phyloP scores from a whole-genome alignment of 768 basidiomycete species.

The Tylopilus cervinicoccineus region DNA sequence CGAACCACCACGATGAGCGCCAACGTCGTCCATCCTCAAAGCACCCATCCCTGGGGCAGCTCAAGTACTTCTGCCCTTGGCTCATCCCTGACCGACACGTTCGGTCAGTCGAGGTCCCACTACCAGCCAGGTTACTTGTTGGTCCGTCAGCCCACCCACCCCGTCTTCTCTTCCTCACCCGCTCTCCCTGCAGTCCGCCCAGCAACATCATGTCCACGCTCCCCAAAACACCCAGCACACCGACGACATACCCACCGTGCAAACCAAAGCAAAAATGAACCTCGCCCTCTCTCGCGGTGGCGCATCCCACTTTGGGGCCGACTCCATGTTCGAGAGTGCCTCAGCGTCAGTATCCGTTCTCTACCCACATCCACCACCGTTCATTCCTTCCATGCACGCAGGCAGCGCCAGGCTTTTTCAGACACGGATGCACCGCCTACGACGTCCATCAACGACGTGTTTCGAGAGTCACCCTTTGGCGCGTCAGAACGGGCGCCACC shows the following conservation, averaged over 20 bases:
- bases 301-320: conserved; percentile 73
- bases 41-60: conserved; percentile 51
- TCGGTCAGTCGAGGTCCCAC: conserved; percentile 69
- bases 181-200: conserved; percentile 45
- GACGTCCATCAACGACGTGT: conserved; percentile 70
- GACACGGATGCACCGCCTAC: conserved; percentile 83
- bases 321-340: conserved; percentile 80
- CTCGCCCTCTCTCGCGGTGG: conserved; percentile 60
- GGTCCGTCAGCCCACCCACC: conserved; percentile 39
- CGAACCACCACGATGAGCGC: conserved; percentile 19
- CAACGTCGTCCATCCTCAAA: conserved; percentile 38
- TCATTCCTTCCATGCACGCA: conserved; percentile 19
- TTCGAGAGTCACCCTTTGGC: conserved; percentile 44
- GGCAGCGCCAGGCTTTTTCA: conserved; percentile 57
- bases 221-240: conserved; percentile 58
- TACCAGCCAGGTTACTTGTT: conserved; percentile 81
- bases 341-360: conserved; percentile 19
- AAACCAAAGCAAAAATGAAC: conserved; percentile 79
- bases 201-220: conserved; percentile 54
- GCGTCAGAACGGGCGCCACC: conserved; percentile 22
- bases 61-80: conserved; percentile 42
- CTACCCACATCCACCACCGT: not conserved
- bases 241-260: conserved; percentile 72
- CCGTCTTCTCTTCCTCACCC: not conserved
- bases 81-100: conserved; percentile 58